Evolutionary conservation across 2,329 filamentous ascomycete species (phyloP), one percentile per base, ranked within the genome.

Genomic region (Lojkania enalia): DNA sequence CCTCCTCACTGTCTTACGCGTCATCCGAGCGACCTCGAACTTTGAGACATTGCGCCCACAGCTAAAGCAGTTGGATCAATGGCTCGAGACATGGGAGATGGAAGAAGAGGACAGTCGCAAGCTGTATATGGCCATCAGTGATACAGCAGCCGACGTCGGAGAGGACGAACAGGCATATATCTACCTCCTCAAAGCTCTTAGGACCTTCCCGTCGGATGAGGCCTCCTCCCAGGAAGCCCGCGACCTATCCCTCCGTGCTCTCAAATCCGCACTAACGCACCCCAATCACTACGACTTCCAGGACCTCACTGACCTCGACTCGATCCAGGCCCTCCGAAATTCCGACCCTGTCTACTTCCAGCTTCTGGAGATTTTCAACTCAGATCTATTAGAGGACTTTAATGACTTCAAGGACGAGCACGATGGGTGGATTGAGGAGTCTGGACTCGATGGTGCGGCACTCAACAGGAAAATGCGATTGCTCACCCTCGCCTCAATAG

Each of bases 401-500:
- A 88, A 90, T 71, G 91, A 96, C 74, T 97, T 97, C 78, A 84
- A 89, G 69, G 87, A 95, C 63, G 89, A 95, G 75, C 89, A 96
- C 74, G 82, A 88, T 54, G 87, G 86, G 52, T 96, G 90, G 76
- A 75, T 97, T 49, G 85, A 91, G 71, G 82, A 89, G 68, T 81
- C 89, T 64, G 81, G 83, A 54, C 80, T 79, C 19, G 85, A 95
- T 66, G 79, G 81, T 62, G 81, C 82, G 41, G 84, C 83, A 51
- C 82, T 97, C 57, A 84, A 90, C 79, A 89, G 87, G 72, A 99
- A 99, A 80, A 96, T 97, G 81, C 89, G 94, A 59, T 84, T 99
- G 35, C 82, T 99, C 47, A 97, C 94, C 12, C 87, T 99, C 57
- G 87, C 92, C 56, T 92, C 87, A 56, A 80, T 97, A 55, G 90